Conservation (phyloP, 1,284 basidiomycete genomes). For the Meira nashicola region DNA sequence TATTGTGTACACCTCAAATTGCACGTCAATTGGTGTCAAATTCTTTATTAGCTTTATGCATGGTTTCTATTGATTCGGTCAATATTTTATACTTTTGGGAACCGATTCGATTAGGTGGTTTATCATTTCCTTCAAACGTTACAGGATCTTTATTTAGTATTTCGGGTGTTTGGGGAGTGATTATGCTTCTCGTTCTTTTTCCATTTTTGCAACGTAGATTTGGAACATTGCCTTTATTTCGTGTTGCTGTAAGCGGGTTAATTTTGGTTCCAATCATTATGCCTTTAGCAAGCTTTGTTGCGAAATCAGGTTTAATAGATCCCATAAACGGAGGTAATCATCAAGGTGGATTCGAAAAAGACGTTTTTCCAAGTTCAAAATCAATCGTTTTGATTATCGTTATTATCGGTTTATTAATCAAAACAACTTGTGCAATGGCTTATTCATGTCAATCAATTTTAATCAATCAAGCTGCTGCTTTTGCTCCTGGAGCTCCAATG, state of each 20-base stretch:
- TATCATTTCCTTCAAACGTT: constrained; percentile 20
- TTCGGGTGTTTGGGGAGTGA: constrained; percentile 43
- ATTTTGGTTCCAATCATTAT: constrained; percentile 46
- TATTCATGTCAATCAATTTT: constrained; percentile 28
- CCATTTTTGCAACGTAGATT: constrained; percentile 47
- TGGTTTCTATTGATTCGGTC: constrained; percentile 28
- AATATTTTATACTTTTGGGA: constrained; percentile 34
- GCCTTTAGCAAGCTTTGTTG: constrained; percentile 43
- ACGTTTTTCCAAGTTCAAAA: constrained; percentile 1
- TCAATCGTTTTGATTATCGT: constrained; percentile 9
- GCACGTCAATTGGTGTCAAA: constrained; percentile 3
- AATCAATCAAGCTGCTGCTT: constrained; percentile 29
- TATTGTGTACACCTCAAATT: constrained; percentile 28
- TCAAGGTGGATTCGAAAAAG: not conserved
- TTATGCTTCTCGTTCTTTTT: constrained; percentile 52
- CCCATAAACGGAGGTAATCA: not conserved
- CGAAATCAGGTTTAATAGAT: constrained; percentile 12
- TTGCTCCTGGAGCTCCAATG: constrained; percentile 18
- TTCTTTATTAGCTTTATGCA: constrained; percentile 24
- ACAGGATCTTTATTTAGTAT: constrained; percentile 40
- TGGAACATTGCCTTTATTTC: constrained; percentile 50
- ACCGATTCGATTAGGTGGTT: constrained; percentile 25
- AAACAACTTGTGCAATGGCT: constrained; percentile 20
- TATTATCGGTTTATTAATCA: constrained; percentile 9
- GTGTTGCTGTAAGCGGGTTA: constrained; percentile 44